Percentiles rank a stretch among this genome's conserved stretches.
Conservation (phyloP, 768 basidiomycete genomes). For the Saitozyma podzolica region DNA sequence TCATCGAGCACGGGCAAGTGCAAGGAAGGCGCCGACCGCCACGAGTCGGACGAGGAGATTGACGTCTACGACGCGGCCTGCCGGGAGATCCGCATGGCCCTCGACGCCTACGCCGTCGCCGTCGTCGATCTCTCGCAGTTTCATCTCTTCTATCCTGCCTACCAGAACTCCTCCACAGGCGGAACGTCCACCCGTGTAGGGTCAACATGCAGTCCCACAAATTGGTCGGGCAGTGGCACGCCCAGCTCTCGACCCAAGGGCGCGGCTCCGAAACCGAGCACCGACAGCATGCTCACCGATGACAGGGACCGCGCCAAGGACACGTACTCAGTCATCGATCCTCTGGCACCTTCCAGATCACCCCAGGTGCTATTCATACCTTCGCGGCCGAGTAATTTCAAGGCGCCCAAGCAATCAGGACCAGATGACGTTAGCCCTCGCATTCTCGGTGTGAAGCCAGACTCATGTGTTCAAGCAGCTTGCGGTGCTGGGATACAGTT, state of each 20-base stretch:
- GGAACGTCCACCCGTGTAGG: slow-evolving; percentile 17
- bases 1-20: slow-evolving; percentile 23
- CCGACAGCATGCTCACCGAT: no score
- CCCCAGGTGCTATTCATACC: slow-evolving; percentile 43
- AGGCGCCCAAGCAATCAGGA: no score
- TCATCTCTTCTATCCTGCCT: slow-evolving; percentile 49
- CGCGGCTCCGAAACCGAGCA: no score
- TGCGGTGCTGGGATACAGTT: slow-evolving; percentile 40
- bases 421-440: no score
- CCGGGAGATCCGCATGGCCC: slow-evolving; percentile 37
- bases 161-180: slow-evolving; percentile 29
- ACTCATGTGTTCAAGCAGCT: no score
- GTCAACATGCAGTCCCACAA: neutral
- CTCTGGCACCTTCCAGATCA: slow-evolving; percentile 29
- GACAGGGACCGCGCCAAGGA: no score
- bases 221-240: no score
- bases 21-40: slow-evolving; percentile 28
- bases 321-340: slow-evolving; percentile 35
- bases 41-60: slow-evolving; percentile 19
- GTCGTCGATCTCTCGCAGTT: slow-evolving; percentile 48
- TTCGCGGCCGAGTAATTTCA: neutral
- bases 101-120: no score
- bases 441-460: no score
- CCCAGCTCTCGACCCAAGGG: no score
- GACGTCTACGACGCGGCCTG: slow-evolving; percentile 49